phyloP scores from a whole-genome alignment of 2,329 filamentous ascomycete genomes.

The Samsoniella hepiali region DNA sequence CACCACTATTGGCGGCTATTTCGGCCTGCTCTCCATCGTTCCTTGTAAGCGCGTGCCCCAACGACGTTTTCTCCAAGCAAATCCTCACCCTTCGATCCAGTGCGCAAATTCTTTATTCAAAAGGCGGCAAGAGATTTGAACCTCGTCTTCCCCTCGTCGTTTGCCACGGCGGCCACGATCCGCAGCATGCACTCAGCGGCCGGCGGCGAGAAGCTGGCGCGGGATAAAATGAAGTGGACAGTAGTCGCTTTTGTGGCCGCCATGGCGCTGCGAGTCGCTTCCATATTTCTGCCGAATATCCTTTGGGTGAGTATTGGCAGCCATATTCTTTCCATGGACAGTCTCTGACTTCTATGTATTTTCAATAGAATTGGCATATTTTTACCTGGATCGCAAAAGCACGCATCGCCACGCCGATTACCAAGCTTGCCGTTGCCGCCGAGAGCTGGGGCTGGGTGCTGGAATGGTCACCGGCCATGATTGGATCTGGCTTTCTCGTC shows the following conservation, averaged over 20 bases:
- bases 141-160: constrained; percentile 17
- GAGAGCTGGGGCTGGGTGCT: constrained; percentile 19
- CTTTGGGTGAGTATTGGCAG: constrained; percentile 8
- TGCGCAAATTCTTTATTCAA: constrained; percentile 15
- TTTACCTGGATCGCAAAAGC: constrained; percentile 15
- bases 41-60: not conserved
- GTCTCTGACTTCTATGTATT: not conserved
- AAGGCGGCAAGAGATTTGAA: constrained; percentile 12
- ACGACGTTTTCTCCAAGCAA: not conserved
- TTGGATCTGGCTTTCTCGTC: constrained; percentile 11
- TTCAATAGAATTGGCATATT: constrained; percentile 12
- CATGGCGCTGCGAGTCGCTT: constrained; percentile 15
- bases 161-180: constrained; percentile 16
- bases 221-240: constrained; percentile 16
- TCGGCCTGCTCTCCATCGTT: constrained; percentile 15
- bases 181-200: constrained; percentile 18
- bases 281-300: constrained; percentile 8
- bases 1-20: constrained; percentile 14
- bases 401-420: not conserved
- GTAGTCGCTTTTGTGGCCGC: constrained; percentile 15
- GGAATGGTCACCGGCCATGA: constrained; percentile 18
- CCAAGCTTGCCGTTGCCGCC: constrained; percentile 6
- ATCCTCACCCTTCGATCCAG: not conserved
- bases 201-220: constrained; percentile 8
- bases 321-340: no score